Evolutionary conservation across 768 basidiomycete species (phyloP).

Genomic region (Russula compacta): DNA sequence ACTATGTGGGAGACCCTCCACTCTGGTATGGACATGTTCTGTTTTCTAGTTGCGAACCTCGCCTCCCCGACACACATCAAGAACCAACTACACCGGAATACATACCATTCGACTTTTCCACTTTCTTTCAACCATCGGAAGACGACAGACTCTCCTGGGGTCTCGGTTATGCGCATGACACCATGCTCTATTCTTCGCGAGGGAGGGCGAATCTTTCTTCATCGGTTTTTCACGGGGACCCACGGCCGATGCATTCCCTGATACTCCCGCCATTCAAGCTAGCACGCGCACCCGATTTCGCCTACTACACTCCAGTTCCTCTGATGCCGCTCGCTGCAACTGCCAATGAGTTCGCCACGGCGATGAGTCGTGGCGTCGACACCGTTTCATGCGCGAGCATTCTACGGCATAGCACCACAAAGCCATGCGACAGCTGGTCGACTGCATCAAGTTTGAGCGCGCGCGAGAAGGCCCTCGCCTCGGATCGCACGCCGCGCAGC

Average conservation of each 20-base stretch:
- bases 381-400: constrained; percentile 53
- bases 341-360: constrained; percentile 41
- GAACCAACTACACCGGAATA: constrained; percentile 13
- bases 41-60: neutral
- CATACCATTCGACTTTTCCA: constrained; percentile 68
- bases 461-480: constrained; percentile 74
- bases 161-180: constrained; percentile 39
- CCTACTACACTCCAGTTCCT: neutral
- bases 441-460: constrained; percentile 83
- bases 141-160: constrained; percentile 36
- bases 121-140: constrained; percentile 65
- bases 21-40: constrained; percentile 36
- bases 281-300: too few species aligned
- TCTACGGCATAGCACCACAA: constrained; percentile 52
- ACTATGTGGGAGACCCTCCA: constrained; percentile 47
- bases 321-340: neutral
- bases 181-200: constrained; percentile 29
- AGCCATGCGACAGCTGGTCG: constrained; percentile 80
- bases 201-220: constrained; percentile 38
- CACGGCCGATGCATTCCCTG: constrained; percentile 46
- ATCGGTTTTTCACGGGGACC: constrained; percentile 92
- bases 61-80: constrained; percentile 5
- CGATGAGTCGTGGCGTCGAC: constrained; percentile 46
- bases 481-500: constrained; percentile 65
- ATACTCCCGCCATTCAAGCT: neutral